Base-by-base conservation (phyloP, 441 rosid species). In the Corymbia calophylla region DNA sequence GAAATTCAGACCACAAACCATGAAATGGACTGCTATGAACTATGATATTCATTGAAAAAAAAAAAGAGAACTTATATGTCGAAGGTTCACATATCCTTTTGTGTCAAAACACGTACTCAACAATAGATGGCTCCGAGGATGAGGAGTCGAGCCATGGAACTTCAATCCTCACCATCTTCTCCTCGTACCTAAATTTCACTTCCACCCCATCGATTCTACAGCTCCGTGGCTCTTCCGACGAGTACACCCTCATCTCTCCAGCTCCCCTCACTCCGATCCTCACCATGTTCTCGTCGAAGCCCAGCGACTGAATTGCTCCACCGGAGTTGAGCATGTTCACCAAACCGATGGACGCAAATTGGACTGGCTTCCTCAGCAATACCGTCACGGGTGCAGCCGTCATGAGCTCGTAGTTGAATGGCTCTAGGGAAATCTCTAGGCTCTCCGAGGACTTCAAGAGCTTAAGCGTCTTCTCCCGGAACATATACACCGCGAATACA, bases 401-500 rank as follows among this genome's bases (percentile, higher is more conserved):
- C 29, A 39, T 88, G 9, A 95, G 96, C 94, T 96, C 97, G 60
- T 93, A 96, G 35, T 91, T 88, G 93, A 96, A 93, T 8, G 99
- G 96, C 70, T 94, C 93, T 6, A 97, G 89, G 4, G 95, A 89
- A 31, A 96, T 89, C 73, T 94, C 95, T 2, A 94, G 89, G 89
- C 90, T 85, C 1, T 96, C 96, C 9, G 86, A 19, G 55, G 93
- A 92, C 48, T 94, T 92, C 53, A 93, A 91, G 84, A 97, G 92
- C 58, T 93, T 39, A 4, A 96, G 95, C 88, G 94, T 94, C 94
- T 93, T 94, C 88, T 94, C 87, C 49, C 94, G 92, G 60, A 93
- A 94, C 88, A 94, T 90, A 92, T 96, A 97, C 93, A 94, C 47
- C 29, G 95, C 98, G 81, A 95, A 97, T 44, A 87, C 89, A 51